These are phyloP conservation scores for Chytriomyces hyalinus DNA, from an alignment of 192 early-diverging fungal species.

Conservation along the genomic window DNA sequence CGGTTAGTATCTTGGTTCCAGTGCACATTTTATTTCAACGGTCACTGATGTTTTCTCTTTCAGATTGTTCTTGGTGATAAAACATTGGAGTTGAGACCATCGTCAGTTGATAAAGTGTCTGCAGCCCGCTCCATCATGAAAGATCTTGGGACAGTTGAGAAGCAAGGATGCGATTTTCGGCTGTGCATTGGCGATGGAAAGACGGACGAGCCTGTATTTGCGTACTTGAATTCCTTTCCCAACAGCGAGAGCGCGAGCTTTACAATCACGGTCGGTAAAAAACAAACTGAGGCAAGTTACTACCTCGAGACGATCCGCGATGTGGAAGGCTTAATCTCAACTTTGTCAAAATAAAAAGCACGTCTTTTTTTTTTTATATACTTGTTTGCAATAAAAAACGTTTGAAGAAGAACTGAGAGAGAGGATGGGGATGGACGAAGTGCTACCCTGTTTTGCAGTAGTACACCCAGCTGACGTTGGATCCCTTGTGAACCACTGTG, in stretches of 20 bases:
- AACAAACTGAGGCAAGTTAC: slow-evolving; percentile 90
- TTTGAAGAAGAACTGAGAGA: background rate
- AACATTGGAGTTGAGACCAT: slow-evolving; percentile 96
- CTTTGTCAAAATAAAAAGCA: background rate
- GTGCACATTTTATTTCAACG: background rate
- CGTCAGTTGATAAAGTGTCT: slow-evolving; percentile 89
- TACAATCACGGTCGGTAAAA: slow-evolving; percentile 95
- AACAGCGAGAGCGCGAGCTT: slow-evolving; percentile 50
- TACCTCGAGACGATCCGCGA: slow-evolving; percentile 73
- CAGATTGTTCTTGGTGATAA: slow-evolving; percentile 95
- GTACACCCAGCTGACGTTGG: slow-evolving; percentile 55
- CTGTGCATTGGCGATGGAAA: slow-evolving; percentile 86
- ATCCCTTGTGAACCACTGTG: slow-evolving; percentile 47
- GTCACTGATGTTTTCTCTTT: slow-evolving; percentile 15
- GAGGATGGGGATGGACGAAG: background rate
- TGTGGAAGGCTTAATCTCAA: slow-evolving; percentile 35
- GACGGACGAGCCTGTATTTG: slow-evolving; percentile 94
- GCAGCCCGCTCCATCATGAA: slow-evolving; percentile 86
- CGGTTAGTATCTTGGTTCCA: slow-evolving; percentile 51
- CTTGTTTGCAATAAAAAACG: background rate
- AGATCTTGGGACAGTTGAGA: slow-evolving; percentile 61
- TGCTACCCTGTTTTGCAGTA: slow-evolving; percentile 38
- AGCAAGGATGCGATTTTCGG: slow-evolving; percentile 24
- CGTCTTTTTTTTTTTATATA: background rate
- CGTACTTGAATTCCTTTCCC: slow-evolving; percentile 45